Percentiles rank a stretch among this genome's conserved stretches.
phyloP scores from a whole-genome alignment of 2,329 filamentous ascomycete species.

The Lecanoromycetidae sp. region DNA sequence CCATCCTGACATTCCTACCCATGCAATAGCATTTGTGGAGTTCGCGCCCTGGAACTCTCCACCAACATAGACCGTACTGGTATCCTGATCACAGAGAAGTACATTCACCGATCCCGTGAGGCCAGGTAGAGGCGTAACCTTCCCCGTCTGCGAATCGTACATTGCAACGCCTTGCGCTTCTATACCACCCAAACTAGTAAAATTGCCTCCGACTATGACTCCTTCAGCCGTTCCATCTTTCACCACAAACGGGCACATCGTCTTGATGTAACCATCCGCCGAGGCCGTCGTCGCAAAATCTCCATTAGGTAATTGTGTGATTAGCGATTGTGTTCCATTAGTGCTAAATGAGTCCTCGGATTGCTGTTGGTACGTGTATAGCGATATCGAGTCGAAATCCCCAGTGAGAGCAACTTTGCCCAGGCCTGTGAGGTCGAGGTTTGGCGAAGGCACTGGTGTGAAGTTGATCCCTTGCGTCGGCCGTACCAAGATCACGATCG shows the following conservation, averaged over 20 bases:
- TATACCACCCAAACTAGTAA: constrained; percentile 72
- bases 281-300: constrained; percentile 61
- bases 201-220: constrained; percentile 84
- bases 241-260: constrained; percentile 71
- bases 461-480: constrained; percentile 36
- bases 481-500: constrained; percentile 18
- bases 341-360: constrained; percentile 52
- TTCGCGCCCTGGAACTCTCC: constrained; percentile 70
- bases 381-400: constrained; percentile 80
- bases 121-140: constrained; percentile 63
- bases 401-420: constrained; percentile 77
- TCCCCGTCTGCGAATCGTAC: constrained; percentile 60
- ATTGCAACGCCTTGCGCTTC: constrained; percentile 68
- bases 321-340: constrained; percentile 71
- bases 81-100: constrained; percentile 66
- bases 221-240: constrained; percentile 56
- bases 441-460: constrained; percentile 50
- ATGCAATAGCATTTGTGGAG: constrained; percentile 82
- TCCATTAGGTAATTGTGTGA: constrained; percentile 75
- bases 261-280: constrained; percentile 71
- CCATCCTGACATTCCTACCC: constrained; percentile 58
- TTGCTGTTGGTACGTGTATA: constrained; percentile 78
- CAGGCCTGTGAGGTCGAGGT: constrained; percentile 65
- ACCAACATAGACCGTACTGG: constrained; percentile 77
- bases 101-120: constrained; percentile 72